A percentile compares a stretch with the other conserved stretches of the same genome.
phyloP scores from a whole-genome alignment of 129 eudicot species.

The Flaveria sonorensis region DNA sequence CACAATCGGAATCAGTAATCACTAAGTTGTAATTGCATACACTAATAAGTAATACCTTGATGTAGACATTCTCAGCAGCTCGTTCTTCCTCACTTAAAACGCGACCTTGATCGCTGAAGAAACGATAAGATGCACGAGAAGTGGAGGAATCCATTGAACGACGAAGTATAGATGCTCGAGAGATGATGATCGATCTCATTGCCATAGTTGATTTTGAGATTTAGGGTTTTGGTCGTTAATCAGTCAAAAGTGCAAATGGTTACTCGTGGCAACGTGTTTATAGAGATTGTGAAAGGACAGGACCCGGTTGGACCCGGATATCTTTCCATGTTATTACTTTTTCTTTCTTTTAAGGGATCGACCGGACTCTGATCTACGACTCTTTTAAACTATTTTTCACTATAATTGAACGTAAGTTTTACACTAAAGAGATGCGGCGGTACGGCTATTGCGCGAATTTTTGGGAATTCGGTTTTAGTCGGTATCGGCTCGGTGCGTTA shows the following conservation, averaged over 20 bases:
- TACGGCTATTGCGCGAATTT: too few relatives aligned
- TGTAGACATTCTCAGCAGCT: constrained; percentile 69
- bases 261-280: background rate
- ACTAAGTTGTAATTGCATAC: too few relatives aligned
- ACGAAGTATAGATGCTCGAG: constrained; percentile 36
- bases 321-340: too few relatives aligned
- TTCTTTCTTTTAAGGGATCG: too few relatives aligned
- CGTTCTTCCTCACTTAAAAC: constrained; percentile 74
- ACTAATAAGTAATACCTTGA: constrained; percentile 40
- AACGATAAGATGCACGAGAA: constrained; percentile 45
- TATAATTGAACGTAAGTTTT: too few relatives aligned
- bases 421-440: too few relatives aligned
- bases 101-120: constrained; percentile 72
- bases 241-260: constrained; percentile 11
- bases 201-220: constrained; percentile 38
- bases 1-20: too few relatives aligned
- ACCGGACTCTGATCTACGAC: too few relatives aligned
- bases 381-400: too few relatives aligned
- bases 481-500: too few relatives aligned
- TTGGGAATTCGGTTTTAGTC: too few relatives aligned
- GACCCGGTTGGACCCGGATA: background rate
- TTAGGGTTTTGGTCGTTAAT: constrained; percentile 24
- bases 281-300: background rate
- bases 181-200: constrained; percentile 47
- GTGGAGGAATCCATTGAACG: constrained; percentile 44